Base-by-base conservation (phyloP, 2,329 filamentous ascomycete species). In the Penicillium sp. region DNA sequence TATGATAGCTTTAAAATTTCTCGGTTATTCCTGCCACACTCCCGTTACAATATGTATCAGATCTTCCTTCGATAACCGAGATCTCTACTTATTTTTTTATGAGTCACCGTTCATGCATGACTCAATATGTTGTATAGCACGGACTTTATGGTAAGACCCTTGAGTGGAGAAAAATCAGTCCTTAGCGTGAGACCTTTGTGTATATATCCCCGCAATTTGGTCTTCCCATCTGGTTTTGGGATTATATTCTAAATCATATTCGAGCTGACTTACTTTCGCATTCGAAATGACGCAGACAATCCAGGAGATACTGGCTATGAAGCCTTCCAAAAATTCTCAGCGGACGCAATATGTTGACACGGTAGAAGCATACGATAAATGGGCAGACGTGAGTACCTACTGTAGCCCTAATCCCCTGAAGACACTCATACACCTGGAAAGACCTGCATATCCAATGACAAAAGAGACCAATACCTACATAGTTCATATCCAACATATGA, bases 291-390 rank as follows among this genome's bases (percentile, higher is more conserved):
- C 59, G 10, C 47, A 55, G 10, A 65, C 64, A 14, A 67, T 66
- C 26, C 56, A 65, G 39, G 52, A 63, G 35, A 18, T 57, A 4
- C 47, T 67, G n/a, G 52, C 59, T 2, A 36, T 44, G 4, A 50
- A 53, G 3, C 8, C 46, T 1, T 27, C 41, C 10, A 16, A 13
- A 47, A 23, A 43, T 3, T 19, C 48, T 10, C 57, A 58, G 34
- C 32, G 60, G 16, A 58, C 68, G 26, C 48, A 65, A 41, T 70
- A 74, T 61, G 43, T 74, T 10, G 65, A 69, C 16, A 74, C 72
- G 5, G 58, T 71, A 16, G 66, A 73, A 39, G 71, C 71, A 39
- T 74, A 74, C 42, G 63, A 74, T 51, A 69, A 68, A 61, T 74
- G 71, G 70, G 67, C 72, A 10, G 57, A 70, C 63, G 71, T 72